phyloP scores from a whole-genome alignment of 2,329 filamentous ascomycete species.

The Beauveria asiatica region DNA sequence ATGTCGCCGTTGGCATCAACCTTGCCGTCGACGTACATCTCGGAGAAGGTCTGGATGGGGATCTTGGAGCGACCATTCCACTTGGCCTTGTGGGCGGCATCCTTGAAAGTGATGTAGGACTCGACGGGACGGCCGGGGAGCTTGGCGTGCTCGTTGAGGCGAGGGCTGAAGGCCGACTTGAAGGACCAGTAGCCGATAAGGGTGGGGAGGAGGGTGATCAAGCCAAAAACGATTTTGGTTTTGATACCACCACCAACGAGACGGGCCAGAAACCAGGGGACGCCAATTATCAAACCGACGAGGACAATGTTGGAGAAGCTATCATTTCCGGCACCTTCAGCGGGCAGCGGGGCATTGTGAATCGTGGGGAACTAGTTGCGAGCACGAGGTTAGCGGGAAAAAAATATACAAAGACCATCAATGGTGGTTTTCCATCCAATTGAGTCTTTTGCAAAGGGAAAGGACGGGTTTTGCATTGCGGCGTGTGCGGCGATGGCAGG shows the following conservation, averaged over 20 bases:
- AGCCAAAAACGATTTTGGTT: conserved; percentile 75
- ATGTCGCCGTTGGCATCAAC: conserved; percentile 93
- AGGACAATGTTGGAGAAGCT: conserved; percentile 80
- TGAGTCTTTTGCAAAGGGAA: background rate
- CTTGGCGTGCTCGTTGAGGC: conserved; percentile 86
- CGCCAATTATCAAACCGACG: conserved; percentile 56
- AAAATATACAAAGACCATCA: background rate
- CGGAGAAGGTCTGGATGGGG: conserved; percentile 87
- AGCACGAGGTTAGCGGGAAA: background rate
- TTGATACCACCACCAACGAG: conserved; percentile 84
- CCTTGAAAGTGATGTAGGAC: conserved; percentile 81
- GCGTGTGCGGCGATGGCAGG: background rate
- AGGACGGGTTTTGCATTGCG: background rate
- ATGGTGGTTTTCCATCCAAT: background rate
- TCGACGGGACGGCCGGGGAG: conserved; percentile 81
- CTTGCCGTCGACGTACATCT: conserved; percentile 94
- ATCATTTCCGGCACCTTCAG: conserved; percentile 75
- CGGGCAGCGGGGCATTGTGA: conserved; percentile 88
- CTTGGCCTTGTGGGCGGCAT: conserved; percentile 49
- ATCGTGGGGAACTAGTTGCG: conserved; percentile 51
- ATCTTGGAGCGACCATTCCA: conserved; percentile 75
- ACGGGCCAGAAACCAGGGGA: conserved; percentile 76
- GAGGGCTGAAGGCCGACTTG: conserved; percentile 71
- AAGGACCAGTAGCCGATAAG: conserved; percentile 76
- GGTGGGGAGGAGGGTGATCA: conserved; percentile 72